Evolutionary conservation across 805 yeast genomes (phyloP).

Genomic region (Hanseniaspora vineae): DNA sequence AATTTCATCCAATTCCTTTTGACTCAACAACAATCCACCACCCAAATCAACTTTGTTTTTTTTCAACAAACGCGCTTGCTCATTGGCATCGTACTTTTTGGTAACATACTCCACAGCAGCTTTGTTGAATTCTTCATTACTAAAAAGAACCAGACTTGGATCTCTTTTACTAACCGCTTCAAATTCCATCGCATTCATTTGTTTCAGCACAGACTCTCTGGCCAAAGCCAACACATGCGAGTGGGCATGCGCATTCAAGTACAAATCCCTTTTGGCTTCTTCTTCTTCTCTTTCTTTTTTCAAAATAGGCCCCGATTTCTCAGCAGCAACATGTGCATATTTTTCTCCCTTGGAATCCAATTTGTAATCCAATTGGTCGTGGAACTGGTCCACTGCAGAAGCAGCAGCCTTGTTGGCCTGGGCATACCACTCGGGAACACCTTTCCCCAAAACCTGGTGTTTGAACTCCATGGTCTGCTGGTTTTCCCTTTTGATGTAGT

Average conservation of each 20-base stretch:
- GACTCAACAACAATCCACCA: constrained; percentile 72
- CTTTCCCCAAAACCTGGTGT: neutral
- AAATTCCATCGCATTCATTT: constrained; percentile 13
- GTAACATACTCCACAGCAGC: constrained; percentile 32
- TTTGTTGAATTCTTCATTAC: constrained; percentile 29
- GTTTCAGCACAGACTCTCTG: constrained; percentile 16
- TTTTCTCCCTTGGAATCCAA: constrained; percentile 8
- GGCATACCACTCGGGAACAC: constrained; percentile 10
- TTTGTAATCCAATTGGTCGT: neutral
- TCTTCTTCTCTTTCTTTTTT: neutral
- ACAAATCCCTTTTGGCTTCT: neutral
- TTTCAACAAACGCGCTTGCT: constrained; percentile 24
- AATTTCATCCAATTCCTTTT: constrained; percentile 61
- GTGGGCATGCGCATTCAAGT: neutral
- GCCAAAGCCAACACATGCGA: neutral
- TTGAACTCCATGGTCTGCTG: neutral
- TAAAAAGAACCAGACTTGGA: constrained; percentile 1
- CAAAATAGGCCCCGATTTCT: neutral
- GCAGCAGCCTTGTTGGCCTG: constrained; percentile 7
- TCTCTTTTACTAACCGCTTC: neutral
- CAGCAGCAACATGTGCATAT: neutral
- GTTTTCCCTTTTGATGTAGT: neutral
- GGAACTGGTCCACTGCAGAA: no score
- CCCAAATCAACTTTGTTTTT: constrained; percentile 51
- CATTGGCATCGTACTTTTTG: constrained; percentile 32